Evolutionary conservation across 2,329 filamentous ascomycete genomes (phyloP).

Genomic region (Diaporthe ilicicola): DNA sequence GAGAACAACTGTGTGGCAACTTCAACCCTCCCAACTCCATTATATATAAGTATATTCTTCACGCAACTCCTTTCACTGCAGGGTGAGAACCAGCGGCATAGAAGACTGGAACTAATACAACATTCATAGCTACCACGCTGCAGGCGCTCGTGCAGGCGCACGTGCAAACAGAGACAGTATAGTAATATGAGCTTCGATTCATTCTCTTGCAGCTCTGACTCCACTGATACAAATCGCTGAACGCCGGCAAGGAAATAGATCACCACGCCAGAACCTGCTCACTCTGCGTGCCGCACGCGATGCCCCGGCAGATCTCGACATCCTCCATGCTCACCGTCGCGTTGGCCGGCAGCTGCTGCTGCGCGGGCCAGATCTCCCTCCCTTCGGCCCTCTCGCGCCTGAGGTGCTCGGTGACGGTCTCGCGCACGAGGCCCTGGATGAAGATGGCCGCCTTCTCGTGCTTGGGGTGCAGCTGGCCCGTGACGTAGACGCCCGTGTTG

Average conservation of each 20-base stretch:
- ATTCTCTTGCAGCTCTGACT: too few species aligned
- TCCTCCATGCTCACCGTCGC: neutral
- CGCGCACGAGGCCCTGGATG: slow-evolving; percentile 1
- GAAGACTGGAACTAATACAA: too few species aligned
- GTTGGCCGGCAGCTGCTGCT: neutral
- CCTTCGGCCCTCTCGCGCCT: slow-evolving; percentile 10
- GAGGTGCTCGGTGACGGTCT: slow-evolving; percentile 11
- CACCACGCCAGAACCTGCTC: slow-evolving; percentile 11
- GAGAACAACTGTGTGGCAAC: too few species aligned
- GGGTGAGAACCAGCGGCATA: too few species aligned
- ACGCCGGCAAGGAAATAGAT: neutral
- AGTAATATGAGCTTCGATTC: too few species aligned
- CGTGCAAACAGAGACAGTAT: too few species aligned
- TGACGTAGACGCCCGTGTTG: slow-evolving; percentile 16
- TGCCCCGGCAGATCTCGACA: neutral
- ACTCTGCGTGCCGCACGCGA: neutral
- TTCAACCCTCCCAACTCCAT: too few species aligned
- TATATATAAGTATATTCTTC: too few species aligned
- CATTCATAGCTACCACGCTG: too few species aligned
- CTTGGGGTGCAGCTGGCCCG: slow-evolving; percentile 11
- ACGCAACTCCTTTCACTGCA: too few species aligned
- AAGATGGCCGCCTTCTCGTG: slow-evolving; percentile 13
- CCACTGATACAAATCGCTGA: too few species aligned
- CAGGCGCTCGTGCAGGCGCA: too few species aligned
- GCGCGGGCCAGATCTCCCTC: slow-evolving; percentile 1